These are phyloP conservation scores for Cladosporium sp. DNA, from an alignment of 2,329 filamentous ascomycete species.

Conservation along the genomic window DNA sequence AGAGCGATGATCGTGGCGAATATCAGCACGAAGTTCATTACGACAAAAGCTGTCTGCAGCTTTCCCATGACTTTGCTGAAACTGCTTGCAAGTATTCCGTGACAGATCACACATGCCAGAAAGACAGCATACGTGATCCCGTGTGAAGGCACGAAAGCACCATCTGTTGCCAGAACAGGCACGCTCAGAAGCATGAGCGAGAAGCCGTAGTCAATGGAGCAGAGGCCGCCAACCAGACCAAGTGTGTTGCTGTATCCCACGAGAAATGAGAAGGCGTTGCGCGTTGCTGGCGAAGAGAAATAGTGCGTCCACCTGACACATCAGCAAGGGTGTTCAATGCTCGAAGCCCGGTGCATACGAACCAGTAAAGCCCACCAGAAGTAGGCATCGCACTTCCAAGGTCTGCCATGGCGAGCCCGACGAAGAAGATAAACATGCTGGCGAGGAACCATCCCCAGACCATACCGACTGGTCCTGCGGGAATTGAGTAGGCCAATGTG, in stretches of 20 bases:
- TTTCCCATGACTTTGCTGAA: constrained; percentile 56
- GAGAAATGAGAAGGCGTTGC: constrained; percentile 56
- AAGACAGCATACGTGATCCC: constrained; percentile 57
- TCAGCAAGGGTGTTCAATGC: neutral
- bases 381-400: constrained; percentile 50
- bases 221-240: constrained; percentile 57
- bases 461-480: constrained; percentile 57
- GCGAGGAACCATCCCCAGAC: constrained; percentile 60
- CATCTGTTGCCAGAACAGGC: constrained; percentile 54
- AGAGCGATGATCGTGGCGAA: constrained; percentile 54
- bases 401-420: constrained; percentile 56
- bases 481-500: constrained; percentile 56
- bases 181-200: constrained; percentile 57
- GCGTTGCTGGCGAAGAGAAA: constrained; percentile 51
- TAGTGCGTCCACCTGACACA: constrained; percentile 51
- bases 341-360: constrained; percentile 45
- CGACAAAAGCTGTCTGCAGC: constrained; percentile 54
- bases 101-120: constrained; percentile 49
- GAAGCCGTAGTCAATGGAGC: constrained; percentile 58
- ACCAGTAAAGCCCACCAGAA: constrained; percentile 55
- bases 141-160: constrained; percentile 53
- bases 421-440: constrained; percentile 50
- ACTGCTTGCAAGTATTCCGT: constrained; percentile 52
- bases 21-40: constrained; percentile 53
- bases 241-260: constrained; percentile 61